Evolutionary conservation across 108 stramenopile species (phyloP).

Genomic region (Fistulifera solaris): DNA sequence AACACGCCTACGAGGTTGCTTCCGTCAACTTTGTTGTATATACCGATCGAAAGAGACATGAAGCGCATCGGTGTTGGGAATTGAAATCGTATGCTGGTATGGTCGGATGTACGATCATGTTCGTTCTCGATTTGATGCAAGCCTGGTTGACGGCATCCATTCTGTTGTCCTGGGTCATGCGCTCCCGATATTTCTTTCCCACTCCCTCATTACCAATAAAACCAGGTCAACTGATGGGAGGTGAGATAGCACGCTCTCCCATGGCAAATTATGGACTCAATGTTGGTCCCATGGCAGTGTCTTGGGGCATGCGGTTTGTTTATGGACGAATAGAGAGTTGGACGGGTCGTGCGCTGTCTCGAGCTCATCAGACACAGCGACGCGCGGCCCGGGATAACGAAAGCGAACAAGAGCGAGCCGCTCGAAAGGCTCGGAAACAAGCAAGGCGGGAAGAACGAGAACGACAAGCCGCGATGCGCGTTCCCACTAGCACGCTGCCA

Average conservation of each 20-base stretch:
- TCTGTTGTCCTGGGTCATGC: constrained; percentile 62
- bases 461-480: no score
- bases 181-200: constrained; percentile 72
- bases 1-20: constrained; percentile 46
- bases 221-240: constrained; percentile 68
- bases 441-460: neutral
- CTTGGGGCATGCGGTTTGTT: constrained; percentile 68
- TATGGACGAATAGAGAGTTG: constrained; percentile 44
- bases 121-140: constrained; percentile 49
- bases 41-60: constrained; percentile 59
- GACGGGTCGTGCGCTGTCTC: constrained; percentile 53
- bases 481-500: no score
- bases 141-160: constrained; percentile 70
- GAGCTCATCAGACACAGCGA: constrained; percentile 39
- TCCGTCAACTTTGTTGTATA: constrained; percentile 77
- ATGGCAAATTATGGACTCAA: constrained; percentile 64
- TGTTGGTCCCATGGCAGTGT: constrained; percentile 74
- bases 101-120: constrained; percentile 54
- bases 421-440: neutral
- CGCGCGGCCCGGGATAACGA: constrained; percentile 4
- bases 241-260: constrained; percentile 30
- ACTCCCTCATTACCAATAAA: constrained; percentile 55
- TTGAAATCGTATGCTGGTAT: constrained; percentile 35
- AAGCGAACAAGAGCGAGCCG: constrained; percentile 2
- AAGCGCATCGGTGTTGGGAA: constrained; percentile 54